Percentiles rank a stretch among this genome's conserved stretches.
Evolutionary conservation across 192 early-diverging fungal genomes (phyloP).

Genomic region (Paraglomus brasilianum): DNA sequence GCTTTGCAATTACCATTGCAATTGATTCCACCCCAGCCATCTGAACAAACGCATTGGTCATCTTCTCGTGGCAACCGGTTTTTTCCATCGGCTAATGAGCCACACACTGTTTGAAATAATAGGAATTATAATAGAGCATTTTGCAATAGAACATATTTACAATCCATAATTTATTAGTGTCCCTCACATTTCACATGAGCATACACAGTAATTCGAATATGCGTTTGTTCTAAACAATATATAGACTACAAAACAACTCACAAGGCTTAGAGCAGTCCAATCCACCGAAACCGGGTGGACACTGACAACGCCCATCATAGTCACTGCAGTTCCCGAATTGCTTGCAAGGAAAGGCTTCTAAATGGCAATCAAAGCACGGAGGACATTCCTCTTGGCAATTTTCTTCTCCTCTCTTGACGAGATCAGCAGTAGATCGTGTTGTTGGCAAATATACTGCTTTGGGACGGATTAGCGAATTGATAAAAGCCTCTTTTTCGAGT

Average conservation of each 20-base stretch:
- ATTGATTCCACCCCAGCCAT: conserved; percentile 92
- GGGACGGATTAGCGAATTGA: no score
- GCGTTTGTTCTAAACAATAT: not conserved
- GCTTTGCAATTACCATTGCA: conserved; percentile 68
- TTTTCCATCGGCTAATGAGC: conserved; percentile 63
- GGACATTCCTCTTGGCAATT: conserved; percentile 49
- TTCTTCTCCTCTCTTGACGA: no score
- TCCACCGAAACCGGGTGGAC: conserved; percentile 73
- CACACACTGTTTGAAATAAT: conserved; percentile 60
- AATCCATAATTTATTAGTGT: no score
- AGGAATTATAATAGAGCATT: not conserved
- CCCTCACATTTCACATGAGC: no score
- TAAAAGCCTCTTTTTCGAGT: no score
- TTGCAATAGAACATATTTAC: no score
- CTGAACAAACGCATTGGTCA: conserved; percentile 69
- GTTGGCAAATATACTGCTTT: no score
- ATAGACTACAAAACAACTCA: conserved; percentile 34
- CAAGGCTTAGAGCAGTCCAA: conserved; percentile 68
- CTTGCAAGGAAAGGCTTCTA: conserved; percentile 62
- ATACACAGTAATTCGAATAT: no score
- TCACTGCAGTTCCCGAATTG: conserved; percentile 72
- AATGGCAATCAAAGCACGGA: conserved; percentile 78
- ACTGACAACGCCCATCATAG: conserved; percentile 69
- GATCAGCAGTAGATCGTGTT: no score
- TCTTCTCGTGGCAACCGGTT: conserved; percentile 56